phyloP scores from a whole-genome alignment of 2,329 filamentous ascomycete genomes.

The Aspergillus piperis region DNA sequence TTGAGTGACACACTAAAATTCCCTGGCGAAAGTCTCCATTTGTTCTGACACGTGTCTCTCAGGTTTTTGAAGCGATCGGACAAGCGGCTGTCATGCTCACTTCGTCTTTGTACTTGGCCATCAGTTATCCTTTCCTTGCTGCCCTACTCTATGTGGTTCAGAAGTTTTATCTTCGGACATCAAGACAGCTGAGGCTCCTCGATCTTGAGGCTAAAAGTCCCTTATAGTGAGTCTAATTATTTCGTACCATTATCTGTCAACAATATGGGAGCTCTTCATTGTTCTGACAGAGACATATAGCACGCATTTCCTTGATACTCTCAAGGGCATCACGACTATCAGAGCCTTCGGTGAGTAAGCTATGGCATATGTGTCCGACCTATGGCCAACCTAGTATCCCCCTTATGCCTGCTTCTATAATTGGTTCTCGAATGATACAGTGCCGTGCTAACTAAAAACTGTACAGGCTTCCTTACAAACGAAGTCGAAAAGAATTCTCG shows the following conservation, averaged over 20 bases:
- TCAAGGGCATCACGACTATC: neutral
- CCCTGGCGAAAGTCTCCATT: neutral
- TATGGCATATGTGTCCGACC: neutral
- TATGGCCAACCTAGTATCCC: too few relatives aligned
- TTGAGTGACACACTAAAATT: neutral
- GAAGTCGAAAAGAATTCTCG: constrained; percentile 23
- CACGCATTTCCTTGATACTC: neutral
- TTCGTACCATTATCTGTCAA: neutral
- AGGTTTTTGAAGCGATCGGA: constrained; percentile 21
- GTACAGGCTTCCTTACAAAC: neutral
- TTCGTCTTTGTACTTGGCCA: constrained; percentile 29
- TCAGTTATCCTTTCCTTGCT: constrained; percentile 16
- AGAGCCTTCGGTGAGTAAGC: neutral
- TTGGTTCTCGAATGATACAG: too few relatives aligned
- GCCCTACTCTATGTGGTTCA: neutral
- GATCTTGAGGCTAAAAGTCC: neutral
- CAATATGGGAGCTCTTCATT: too few relatives aligned
- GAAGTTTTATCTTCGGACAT: neutral
- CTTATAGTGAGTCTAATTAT: neutral
- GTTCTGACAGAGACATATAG: neutral
- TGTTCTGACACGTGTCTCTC: neutral
- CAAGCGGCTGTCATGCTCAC: constrained; percentile 22
- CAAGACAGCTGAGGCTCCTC: neutral
- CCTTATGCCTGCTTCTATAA: neutral
- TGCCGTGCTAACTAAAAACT: neutral